Conservation (phyloP, 768 basidiomycete species). For the Tubosaeta sp. region DNA sequence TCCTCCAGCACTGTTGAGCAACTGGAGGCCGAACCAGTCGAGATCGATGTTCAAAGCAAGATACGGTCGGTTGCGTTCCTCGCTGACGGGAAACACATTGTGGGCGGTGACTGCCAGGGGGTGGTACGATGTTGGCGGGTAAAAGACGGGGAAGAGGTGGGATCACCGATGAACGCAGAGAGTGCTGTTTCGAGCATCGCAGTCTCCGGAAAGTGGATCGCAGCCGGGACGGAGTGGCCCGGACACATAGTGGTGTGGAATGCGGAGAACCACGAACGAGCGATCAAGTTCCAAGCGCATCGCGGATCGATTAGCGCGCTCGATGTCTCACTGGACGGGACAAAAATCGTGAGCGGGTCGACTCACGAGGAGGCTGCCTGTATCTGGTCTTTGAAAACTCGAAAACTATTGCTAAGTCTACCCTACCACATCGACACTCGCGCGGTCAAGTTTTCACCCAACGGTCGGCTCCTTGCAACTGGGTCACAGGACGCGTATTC, state of each 20-base stretch:
- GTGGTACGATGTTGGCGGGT: too few species aligned
- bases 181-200: too few species aligned
- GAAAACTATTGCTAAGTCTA: neutral
- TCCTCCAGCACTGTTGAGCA: too few species aligned
- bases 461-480: neutral
- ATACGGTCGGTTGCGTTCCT: too few species aligned
- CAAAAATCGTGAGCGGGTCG: neutral
- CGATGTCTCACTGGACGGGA: neutral
- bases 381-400: neutral
- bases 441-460: neutral
- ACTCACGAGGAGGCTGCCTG: neutral
- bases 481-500: neutral
- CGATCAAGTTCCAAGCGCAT: neutral
- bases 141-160: too few species aligned
- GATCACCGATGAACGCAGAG: too few species aligned
- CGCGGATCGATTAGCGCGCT: neutral
- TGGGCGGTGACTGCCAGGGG: too few species aligned
- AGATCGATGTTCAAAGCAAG: too few species aligned
- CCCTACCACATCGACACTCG: neutral
- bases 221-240: neutral
- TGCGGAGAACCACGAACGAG: neutral
- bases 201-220: neutral
- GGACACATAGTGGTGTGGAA: neutral
- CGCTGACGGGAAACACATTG: too few species aligned
- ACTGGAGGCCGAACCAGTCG: too few species aligned